Base-by-base conservation (phyloP, 2,329 filamentous ascomycete species). In the Pseudogymnoascus sp. region DNA sequence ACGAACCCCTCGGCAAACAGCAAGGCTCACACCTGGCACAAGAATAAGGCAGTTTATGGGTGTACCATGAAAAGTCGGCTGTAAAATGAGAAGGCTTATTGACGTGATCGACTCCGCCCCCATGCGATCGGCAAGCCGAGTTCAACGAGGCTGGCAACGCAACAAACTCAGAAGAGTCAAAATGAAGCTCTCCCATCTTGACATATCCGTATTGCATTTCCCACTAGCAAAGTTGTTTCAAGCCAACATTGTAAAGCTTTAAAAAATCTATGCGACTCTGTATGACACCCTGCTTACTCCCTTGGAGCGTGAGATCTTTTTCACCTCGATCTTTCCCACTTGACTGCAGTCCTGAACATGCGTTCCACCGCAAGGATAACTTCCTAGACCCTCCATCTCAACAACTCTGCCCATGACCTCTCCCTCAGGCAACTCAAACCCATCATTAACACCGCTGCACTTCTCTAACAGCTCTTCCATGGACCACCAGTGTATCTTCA, bases 301-400 rank as follows among this genome's bases (percentile, higher is more conserved):
- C 71, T 87, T 88, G 60, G 76, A 78, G 71, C 86, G 78, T 64
- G 79, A 79, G 60, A 91, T 86, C 75, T 87, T 89, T 76, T 79
- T 86, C 3, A 90, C 85, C 2, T 75, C 81, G 4, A 84, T 83
- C 69, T 80, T 79, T 0, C 86, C 84, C 67, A 81, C 85, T 63
- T 79, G 66, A 62, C 80, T 77, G 18, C 85, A 87, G 16, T 74
- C 79, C 30, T 80, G 76, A 3, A 90, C 87, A 75, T 91, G 88
- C 25, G 88, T 91, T 0, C 88, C 88, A 6, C 88, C 88, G 71
- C 88, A 91, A 1, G 88, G 87, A 75, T 91, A 90, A 25, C 81
- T 81, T 66, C 87, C 88, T 0, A 82, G 81, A 0, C 86, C 87
- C 0, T 84, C 81, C 63, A 91, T 88, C 62, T 83, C 81, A 22